Conservation (phyloP, 1,284 basidiomycete species). For the Grifola frondosa region DNA sequence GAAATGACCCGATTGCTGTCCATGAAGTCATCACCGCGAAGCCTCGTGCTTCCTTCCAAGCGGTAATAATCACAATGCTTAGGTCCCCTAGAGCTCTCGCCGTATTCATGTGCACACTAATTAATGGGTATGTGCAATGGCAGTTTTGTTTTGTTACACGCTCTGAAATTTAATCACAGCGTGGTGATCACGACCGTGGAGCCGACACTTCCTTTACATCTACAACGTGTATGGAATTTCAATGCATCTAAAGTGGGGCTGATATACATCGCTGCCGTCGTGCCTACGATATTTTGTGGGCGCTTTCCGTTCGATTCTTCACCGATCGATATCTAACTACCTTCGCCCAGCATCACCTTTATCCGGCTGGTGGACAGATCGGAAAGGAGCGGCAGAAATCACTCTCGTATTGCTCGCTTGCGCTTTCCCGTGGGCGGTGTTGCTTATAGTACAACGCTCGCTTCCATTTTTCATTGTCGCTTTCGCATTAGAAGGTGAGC, state of each 20-base stretch:
- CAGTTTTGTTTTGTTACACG: neutral
- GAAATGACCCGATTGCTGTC: no score
- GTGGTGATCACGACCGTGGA: conserved; percentile 56
- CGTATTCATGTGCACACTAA: conserved; percentile 50
- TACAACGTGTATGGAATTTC: conserved; percentile 62
- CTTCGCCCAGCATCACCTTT: conserved; percentile 59
- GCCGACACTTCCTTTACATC: conserved; percentile 65
- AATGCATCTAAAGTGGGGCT: conserved; percentile 64
- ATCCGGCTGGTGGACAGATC: conserved; percentile 62
- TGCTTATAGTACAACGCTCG: conserved; percentile 51
- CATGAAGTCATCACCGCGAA: neutral
- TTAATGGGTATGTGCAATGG: conserved; percentile 53
- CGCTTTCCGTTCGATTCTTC: conserved; percentile 18
- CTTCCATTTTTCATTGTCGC: conserved; percentile 62
- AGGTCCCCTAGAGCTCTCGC: conserved; percentile 57
- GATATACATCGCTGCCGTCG: conserved; percentile 68
- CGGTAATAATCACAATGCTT: conserved; percentile 41
- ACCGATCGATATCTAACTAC: conserved; percentile 1
- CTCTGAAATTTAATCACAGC: conserved; percentile 32
- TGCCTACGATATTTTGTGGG: conserved; percentile 65
- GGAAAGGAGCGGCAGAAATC: conserved; percentile 59
- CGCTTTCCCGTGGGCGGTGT: conserved; percentile 65
- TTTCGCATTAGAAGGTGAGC: conserved; percentile 58
- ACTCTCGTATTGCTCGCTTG: conserved; percentile 50
- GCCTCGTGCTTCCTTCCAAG: conserved; percentile 14